Evolutionary conservation across 1,284 basidiomycete species (phyloP).

Genomic region (Naganishia liquefaciens): DNA sequence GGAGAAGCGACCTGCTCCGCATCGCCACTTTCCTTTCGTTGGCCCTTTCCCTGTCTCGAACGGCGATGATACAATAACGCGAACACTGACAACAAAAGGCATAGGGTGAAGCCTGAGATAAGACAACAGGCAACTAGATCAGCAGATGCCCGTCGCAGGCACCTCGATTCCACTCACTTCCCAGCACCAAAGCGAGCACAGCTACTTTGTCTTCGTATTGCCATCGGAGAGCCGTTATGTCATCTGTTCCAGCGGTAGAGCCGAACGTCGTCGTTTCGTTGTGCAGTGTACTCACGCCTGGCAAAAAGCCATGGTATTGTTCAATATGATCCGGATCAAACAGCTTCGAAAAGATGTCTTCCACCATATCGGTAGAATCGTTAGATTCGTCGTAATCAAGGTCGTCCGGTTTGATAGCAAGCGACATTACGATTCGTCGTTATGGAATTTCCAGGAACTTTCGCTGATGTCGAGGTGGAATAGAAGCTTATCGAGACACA

Average conservation of each 20-base stretch:
- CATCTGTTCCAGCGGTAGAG: neutral
- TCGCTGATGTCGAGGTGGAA: neutral
- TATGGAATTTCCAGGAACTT: neutral
- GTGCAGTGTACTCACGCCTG: too few species aligned
- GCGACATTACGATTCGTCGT: neutral
- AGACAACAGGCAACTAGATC: neutral
- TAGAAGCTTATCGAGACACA: neutral
- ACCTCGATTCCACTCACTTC: neutral
- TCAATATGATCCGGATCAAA: too few species aligned
- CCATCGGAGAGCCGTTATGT: neutral
- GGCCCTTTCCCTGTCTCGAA: too few species aligned
- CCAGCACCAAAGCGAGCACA: neutral
- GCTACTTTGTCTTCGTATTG: slow-evolving; percentile 15
- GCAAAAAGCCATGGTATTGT: too few species aligned
- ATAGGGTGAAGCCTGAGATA: neutral
- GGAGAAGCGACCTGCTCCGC: too few species aligned
- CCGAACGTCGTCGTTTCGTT: neutral
- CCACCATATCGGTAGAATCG: too few species aligned
- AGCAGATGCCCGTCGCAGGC: too few species aligned
- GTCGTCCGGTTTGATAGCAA: neutral
- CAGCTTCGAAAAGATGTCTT: too few species aligned
- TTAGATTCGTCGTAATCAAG: neutral
- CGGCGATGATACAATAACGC: too few species aligned
- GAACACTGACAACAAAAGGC: too few species aligned
- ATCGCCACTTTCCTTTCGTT: too few species aligned